Conservation (phyloP, 345 rosid genomes). For the Excoecaria agallocha region DNA sequence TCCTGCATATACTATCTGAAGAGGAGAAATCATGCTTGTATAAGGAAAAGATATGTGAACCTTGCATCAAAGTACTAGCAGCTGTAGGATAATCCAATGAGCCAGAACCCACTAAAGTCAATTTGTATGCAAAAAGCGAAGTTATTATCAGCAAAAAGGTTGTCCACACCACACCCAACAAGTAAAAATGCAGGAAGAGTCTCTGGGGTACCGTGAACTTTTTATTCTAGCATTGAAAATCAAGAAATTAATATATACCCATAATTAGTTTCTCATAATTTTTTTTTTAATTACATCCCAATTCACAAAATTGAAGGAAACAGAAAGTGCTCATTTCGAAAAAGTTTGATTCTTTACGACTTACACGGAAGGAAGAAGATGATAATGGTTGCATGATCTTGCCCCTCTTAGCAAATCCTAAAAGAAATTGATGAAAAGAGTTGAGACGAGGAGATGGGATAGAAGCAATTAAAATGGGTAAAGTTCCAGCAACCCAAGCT, state of each 20-base stretch:
- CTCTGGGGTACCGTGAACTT: slow-evolving; percentile 9
- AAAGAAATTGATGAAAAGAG: slow-evolving; percentile 3
- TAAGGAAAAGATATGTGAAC: slow-evolving; percentile 8
- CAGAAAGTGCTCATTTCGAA: neutral
- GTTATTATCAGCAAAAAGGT: slow-evolving; percentile 11
- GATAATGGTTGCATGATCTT: slow-evolving; percentile 2
- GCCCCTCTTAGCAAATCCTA: slow-evolving; percentile 8
- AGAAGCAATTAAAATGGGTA: slow-evolving; percentile 17
- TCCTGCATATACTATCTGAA: neutral
- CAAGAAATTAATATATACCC: neutral
- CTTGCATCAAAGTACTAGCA: slow-evolving; percentile 12
- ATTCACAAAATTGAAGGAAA: neutral
- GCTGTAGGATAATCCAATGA: slow-evolving; percentile 7
- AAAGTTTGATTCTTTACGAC: neutral
- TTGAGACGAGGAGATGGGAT: slow-evolving; percentile 1
- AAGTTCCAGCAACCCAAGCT: slow-evolving; percentile 13
- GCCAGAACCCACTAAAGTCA: slow-evolving; percentile 11
- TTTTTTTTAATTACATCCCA: neutral
- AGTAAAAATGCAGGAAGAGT: slow-evolving; percentile 14
- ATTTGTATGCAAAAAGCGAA: slow-evolving; percentile 14
- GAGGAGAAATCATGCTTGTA: neutral
- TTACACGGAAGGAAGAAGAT: neutral
- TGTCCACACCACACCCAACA: slow-evolving; percentile 16
- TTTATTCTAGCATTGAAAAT: slow-evolving; percentile 3
- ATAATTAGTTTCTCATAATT: neutral